Base-by-base conservation (phyloP, 2,329 filamentous ascomycete species). In the Sarocladium brachiariae region DNA sequence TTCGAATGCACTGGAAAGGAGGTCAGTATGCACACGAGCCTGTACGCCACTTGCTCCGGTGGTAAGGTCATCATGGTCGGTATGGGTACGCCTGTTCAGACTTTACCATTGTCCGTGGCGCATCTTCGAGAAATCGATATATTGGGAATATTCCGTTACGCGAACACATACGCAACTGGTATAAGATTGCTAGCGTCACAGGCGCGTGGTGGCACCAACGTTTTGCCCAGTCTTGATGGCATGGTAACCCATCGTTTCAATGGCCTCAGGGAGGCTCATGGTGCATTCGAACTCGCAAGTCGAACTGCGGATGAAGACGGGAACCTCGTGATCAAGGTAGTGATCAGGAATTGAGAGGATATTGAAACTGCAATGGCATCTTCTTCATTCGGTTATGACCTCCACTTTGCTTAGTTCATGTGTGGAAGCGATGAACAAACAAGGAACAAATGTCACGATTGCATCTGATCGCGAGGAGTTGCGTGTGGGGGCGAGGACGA, bases 1-100 rank as follows among this genome's bases (percentile, higher is more conserved):
- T 89, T 89, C 56, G 86, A 90, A 65, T 89, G 86, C 61, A 89
- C 86, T 0, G 86, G 86, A 24, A 87, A 89, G 54, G 84, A 87
- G 55, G 74, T 78, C 1, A 89, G 86, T 63, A 83, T 88, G 68
- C 86, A 89, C 62, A 84, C 84, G 2, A 77, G 81, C n/a, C 79
- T 90, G 18, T 89, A 86, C 57, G 83, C 83, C 2, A 83, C 85
- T 9, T 76, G 76, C 52, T 75, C 86, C 0, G 87, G 86, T 23
- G 86, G 86, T 16, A 84, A 83, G 58, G 74, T 89, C 46, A 76
- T 90, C 64, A 82, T 90, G 64, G 85, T 91, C 21, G 87, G 86
- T 50, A 90, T 90, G 86, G 87, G 87, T 33, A 86, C 80, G 4
- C 86, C 86, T 0, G 78, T 89, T 49, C 85, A 89, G 64, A 89